Evolutionary conservation across 2,329 filamentous ascomycete genomes (phyloP), one percentile per base, ranked within the genome.

Genomic region (Achaetomium macrosporum): DNA sequence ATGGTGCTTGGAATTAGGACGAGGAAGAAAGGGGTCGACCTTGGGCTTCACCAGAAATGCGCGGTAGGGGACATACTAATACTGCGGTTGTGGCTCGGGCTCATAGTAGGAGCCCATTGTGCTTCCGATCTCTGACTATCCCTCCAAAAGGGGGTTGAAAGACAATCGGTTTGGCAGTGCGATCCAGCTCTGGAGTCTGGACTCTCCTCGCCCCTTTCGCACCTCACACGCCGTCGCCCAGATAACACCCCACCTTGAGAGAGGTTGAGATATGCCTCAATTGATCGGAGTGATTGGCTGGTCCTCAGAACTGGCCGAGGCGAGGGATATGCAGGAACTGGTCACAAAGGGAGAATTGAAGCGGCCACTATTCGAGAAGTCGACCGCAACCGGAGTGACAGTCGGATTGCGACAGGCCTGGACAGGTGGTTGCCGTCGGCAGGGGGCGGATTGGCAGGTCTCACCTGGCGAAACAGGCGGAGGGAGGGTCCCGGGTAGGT

Each of bases 71-170:
- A 53, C 54, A 20, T 50, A 55, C 49, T 56, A 57, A 30, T 56
- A 56, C 13, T 35, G 17, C n/a, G 54, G 54, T 12, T 10, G 42
- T 7, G 52, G 53, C 36, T 57, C 43, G 5, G 36, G 15, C 19
- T 55, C 50, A 20, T 58, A 58, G 29, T 56, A 54, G 30, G 46
- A 53, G 4, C 35, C 41, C 57, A 59, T 59, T 36, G 35, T 43
- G 10, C 10, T 8, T 35, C 19, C 2, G 15, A 13, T 20, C 11
- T 12, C 5, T 5, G 42, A 7, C 3, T 36, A 25, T 25, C 25
- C 25, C 25, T 25, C 25, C 25, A 4, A 25, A 25, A 25, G n/a
- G n/a, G n/a, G n/a, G n/a, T n/a, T n/a, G n/a, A n/a, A n/a, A n/a
- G n/a, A n/a, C n/a, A n/a, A n/a, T n/a, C n/a, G n/a, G n/a, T n/a